Evolutionary conservation across 2,329 filamentous ascomycete species (phyloP), one percentile per base, ranked within the genome.

Genomic region (Madurella fahalii): DNA sequence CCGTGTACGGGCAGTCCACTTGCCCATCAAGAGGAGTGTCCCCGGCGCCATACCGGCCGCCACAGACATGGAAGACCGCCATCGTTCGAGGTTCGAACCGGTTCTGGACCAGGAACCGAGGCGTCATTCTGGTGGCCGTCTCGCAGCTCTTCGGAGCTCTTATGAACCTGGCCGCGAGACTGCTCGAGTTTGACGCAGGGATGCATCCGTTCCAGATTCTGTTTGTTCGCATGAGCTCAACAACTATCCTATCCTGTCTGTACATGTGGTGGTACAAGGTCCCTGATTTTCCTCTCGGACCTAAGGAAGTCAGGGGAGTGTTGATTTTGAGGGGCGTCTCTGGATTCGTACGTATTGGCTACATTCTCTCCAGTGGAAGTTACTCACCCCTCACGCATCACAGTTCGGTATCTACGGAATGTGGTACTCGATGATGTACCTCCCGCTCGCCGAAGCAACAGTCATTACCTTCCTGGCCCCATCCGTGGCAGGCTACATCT

Each of bases 381-480:
- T 32, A n/a, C 15, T 20, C 11, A 9, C 32, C 45, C 12, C 37
- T 11, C 39, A 39, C 25, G 25, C 25, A 9, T 4, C 12, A 25
- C 41, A 61, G 60, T 87, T 90, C 67, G 90, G 89, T 11, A 86
- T 95, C 4, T 92, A 86, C 67, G 87, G 87, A 37, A 81, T 94
- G 72, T 95, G 76, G 77, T 78, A 73, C 59, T 78, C 74, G 11
- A 79, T 79, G 54, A 80, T 89, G 66, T 95, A 95, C 64, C 80
- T 96, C 2, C 89, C 90, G 0, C 78, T 96, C 2, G 87, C 90
- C 15, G 91, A 96, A 68, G 90, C 91, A 2, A 94, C 89, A 0
- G 91, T 96, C 34, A 86, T 96, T 50, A 94, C 90, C 9, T 96
- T 96, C 67, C 78, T 96, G 5, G 83, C 87, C 0, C 92, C 92